Conservation (phyloP, 768 basidiomycete genomes). For the Trichaptum fuscoviolaceum region DNA sequence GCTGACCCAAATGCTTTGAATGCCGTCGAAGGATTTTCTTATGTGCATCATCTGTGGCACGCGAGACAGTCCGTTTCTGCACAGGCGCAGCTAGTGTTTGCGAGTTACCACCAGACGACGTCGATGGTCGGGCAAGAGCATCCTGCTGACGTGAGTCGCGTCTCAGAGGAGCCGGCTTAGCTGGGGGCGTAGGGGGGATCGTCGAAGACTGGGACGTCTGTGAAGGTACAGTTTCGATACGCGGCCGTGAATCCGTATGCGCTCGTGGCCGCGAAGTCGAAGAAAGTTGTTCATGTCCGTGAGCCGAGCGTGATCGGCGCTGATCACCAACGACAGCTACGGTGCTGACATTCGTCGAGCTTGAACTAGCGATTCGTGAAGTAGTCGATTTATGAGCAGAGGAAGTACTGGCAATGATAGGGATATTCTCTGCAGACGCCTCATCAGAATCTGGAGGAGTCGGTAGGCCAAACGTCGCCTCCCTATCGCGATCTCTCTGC, state of each 20-base stretch:
- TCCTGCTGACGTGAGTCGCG: too few species aligned
- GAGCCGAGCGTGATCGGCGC: neutral
- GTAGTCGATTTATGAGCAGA: neutral
- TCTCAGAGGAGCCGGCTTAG: neutral
- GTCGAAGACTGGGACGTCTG: neutral
- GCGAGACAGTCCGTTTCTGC: constrained; percentile 65
- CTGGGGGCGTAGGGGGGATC: neutral
- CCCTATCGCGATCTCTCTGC: neutral
- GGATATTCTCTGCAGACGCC: neutral
- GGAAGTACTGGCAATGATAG: neutral
- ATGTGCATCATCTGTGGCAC: neutral
- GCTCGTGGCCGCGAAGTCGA: too few species aligned
- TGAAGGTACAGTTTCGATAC: neutral
- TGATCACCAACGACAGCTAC: neutral
- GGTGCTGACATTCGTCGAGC: too few species aligned
- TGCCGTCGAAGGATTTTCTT: neutral
- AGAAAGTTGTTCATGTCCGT: neutral
- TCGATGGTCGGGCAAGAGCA: too few species aligned
- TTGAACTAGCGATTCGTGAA: neutral
- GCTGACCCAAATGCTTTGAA: neutral
- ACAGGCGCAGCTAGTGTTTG: constrained; percentile 61
- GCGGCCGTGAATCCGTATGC: neutral
- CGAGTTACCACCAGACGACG: too few species aligned
- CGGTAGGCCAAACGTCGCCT: constrained; percentile 14
- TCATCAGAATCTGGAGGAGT: constrained; percentile 30